These are phyloP conservation scores for Oryza punctata DNA, from an alignment of 176 grass and related monocot genomes.

Conservation along the genomic window DNA sequence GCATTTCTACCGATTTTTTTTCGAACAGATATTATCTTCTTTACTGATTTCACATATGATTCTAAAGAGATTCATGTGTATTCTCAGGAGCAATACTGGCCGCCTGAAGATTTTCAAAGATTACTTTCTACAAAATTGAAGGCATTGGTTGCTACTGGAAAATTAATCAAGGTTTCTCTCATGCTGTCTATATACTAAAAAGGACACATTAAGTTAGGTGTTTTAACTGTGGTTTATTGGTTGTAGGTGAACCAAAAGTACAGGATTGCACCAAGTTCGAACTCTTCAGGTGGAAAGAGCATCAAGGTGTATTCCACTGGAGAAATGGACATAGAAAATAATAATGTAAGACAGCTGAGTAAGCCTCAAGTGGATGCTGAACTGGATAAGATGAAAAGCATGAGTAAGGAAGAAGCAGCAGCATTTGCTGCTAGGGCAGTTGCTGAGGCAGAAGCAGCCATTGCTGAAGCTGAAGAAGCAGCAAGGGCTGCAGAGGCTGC, in stretches of 20 bases:
- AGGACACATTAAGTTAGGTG: background rate
- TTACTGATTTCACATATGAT: conserved; percentile 16
- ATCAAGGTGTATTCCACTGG: conserved; percentile 38
- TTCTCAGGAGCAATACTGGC: conserved; percentile 73
- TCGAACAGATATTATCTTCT: background rate
- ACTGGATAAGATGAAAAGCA: conserved; percentile 54
- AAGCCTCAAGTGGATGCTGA: conserved; percentile 61
- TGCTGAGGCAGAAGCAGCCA: conserved; percentile 78
- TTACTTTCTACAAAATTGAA: conserved; percentile 75
- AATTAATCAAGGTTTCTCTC: conserved; percentile 68
- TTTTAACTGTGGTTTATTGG: conserved; percentile 18
- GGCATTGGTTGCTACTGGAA: conserved; percentile 60
- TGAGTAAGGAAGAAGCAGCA: conserved; percentile 76
- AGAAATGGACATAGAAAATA: conserved; percentile 43
- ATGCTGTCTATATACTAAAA: background rate
- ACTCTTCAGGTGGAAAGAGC: conserved; percentile 45
- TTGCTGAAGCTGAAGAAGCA: conserved; percentile 79
- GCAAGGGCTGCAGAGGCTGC: conserved; percentile 71
- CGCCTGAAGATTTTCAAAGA: conserved; percentile 72
- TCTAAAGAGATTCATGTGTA: conserved; percentile 29
- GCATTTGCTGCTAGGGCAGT: conserved; percentile 81
- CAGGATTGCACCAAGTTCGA: conserved; percentile 62
- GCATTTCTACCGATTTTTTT: conserved; percentile 1
- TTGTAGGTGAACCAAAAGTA: conserved; percentile 80
- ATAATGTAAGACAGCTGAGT: conserved; percentile 51